Conservation (phyloP, 2,329 filamentous ascomycete species). For the Cladosporium sp. region DNA sequence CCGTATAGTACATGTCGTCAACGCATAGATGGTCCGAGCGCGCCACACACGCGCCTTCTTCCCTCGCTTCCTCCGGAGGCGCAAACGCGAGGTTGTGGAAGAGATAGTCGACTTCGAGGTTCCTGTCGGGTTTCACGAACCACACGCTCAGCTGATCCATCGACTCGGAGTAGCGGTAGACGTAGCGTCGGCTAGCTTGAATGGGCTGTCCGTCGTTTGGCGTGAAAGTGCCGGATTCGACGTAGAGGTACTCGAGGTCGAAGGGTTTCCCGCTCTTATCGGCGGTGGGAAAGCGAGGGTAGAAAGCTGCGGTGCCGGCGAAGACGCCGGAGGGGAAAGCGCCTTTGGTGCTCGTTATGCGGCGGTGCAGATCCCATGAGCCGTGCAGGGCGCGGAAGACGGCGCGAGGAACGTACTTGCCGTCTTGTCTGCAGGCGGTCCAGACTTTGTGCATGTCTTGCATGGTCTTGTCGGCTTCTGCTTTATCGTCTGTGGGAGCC, state of each 20-base stretch:
- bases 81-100: conserved; percentile 66
- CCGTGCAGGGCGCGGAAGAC: conserved; percentile 31
- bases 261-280: conserved; percentile 19
- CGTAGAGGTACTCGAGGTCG: conserved; percentile 31
- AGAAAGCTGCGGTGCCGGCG: conserved; percentile 26
- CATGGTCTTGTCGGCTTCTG: conserved; percentile 42
- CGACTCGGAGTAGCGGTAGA: conserved; percentile 64
- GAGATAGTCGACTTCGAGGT: conserved; percentile 60
- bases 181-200: conserved; percentile 60
- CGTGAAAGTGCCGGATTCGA: conserved; percentile 24
- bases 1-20: conserved; percentile 64
- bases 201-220: conserved; percentile 38
- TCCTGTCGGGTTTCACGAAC: conserved; percentile 63
- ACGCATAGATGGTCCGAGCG: conserved; percentile 65
- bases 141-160: conserved; percentile 63
- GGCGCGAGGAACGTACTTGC: conserved; percentile 26
- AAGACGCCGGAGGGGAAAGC: conserved; percentile 26
- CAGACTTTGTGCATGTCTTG: conserved; percentile 39
- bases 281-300: conserved; percentile 25
- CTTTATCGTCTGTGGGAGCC: conserved; percentile 26
- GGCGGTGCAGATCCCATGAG: conserved; percentile 26
- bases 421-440: conserved; percentile 20
- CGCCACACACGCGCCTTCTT: conserved; percentile 53
- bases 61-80: conserved; percentile 31
- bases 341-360: conserved; percentile 23